Base-by-base conservation (phyloP, 2,329 filamentous ascomycete genomes). In the Talaromyces sp. region DNA sequence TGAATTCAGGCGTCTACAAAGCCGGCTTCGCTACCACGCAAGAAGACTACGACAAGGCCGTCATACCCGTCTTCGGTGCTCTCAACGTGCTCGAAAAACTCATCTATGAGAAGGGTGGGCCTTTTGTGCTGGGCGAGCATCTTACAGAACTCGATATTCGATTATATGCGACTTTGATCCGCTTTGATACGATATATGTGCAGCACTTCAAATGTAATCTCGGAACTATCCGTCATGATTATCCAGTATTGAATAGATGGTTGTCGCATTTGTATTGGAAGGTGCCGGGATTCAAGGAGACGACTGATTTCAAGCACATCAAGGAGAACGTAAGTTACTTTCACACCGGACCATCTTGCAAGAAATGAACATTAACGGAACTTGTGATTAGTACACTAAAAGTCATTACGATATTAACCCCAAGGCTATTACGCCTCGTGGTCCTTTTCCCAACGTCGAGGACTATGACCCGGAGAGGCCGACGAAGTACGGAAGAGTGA, bases 161-260 rank as follows among this genome's bases (percentile, higher is more conserved):
- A 11, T 77, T 82, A 0, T 88, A 84, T 67, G 78, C 81, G 2
- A 87, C 85, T 0, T 66, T 86, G 14, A 77, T 88, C n/a, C 77
- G 86, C 2, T 83, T 88, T 67, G 86, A 88, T 65, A 74, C 79
- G 2, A 81, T 85, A 3, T 88, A 88, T 69, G 84, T 85, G 12
- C 84, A 88, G 76, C 85, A 88, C 72, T 88, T 88, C 77, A 88
- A 88, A 75, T 86, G 84, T 68, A 88, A 88, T 70, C 71, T 88
- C 33, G 84, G 85, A 2, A 86, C 78, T 11, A 81, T 88, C 46
- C 75, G 86, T 5, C 81, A 84, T 68, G 80, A 84, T 62, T 88
- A 88, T 67, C 86, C 86, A 0, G 78, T 83, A 11, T 68, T 88
- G 61, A 79, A 86, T 69, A 84, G 86, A 65, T 88, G 85, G 84